Conservation (phyloP, 306 rosid species). For the Fragaria ananassa region DNA sequence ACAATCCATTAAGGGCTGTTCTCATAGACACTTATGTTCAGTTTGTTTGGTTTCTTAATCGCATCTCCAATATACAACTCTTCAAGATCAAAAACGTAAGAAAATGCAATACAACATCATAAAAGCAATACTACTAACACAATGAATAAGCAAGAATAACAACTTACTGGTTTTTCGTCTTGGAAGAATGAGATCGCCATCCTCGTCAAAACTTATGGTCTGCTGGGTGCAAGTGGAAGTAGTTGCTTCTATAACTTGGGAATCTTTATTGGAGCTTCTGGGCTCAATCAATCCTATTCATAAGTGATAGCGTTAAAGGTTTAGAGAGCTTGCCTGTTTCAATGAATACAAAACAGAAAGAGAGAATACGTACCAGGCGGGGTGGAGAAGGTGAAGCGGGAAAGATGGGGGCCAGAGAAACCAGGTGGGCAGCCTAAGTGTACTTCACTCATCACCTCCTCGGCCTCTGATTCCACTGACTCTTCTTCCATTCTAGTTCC, state of each 20-base stretch:
- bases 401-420: conserved; percentile 51
- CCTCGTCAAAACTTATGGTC: conserved; percentile 45
- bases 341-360: not conserved
- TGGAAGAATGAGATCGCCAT: conserved; percentile 79
- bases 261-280: conserved; percentile 9
- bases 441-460: conserved; percentile 85
- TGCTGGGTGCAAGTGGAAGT: conserved; percentile 15
- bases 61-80: not conserved
- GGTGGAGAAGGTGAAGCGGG: conserved; percentile 56
- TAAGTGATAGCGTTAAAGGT: conserved; percentile 9
- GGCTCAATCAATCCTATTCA: conserved; percentile 28
- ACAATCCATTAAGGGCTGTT: not conserved
- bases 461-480: conserved; percentile 16
- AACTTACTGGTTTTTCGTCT: conserved; percentile 50
- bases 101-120: not conserved
- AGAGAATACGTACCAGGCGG: conserved; percentile 30
- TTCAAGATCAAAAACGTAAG: not conserved
- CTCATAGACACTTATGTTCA: not conserved
- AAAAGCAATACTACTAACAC: not conserved
- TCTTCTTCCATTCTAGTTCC: conserved; percentile 12
- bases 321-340: not conserved
- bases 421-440: conserved; percentile 84
- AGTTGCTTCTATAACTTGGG: conserved; percentile 21
- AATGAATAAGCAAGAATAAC: not conserved
- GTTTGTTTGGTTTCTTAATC: not conserved